A percentile compares a stretch with the other conserved stretches of the same genome.
Evolutionary conservation across 768 basidiomycete species (phyloP).

Genomic region (Leccinum subtestaceum): DNA sequence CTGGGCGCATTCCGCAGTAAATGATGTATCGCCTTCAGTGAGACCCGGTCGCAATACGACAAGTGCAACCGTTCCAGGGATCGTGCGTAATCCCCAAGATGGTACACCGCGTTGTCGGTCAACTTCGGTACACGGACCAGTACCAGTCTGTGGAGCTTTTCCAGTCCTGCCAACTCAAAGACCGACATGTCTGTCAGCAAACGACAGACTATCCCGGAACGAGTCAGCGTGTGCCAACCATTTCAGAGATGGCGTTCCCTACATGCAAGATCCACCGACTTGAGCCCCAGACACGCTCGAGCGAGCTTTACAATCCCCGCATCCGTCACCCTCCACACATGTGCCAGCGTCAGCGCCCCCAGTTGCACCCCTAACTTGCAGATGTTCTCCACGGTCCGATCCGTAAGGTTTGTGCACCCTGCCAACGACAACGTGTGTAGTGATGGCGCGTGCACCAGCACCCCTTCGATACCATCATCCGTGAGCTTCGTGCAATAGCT

Average conservation of each 20-base stretch:
- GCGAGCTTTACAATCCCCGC: constrained; percentile 64
- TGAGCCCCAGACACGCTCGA: constrained; percentile 66
- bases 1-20: constrained; percentile 57
- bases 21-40: constrained; percentile 71
- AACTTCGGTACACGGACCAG: constrained; percentile 78
- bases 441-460: constrained; percentile 71
- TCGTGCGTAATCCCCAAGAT: constrained; percentile 69
- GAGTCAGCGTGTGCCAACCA: constrained; percentile 12
- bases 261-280: constrained; percentile 88
- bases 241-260: constrained; percentile 29
- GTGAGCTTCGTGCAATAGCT: constrained; percentile 66
- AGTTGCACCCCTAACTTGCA: constrained; percentile 70
- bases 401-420: constrained; percentile 74
- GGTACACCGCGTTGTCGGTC: constrained; percentile 80
- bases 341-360: constrained; percentile 77
- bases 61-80: constrained; percentile 79
- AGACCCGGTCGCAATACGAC: constrained; percentile 81
- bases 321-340: constrained; percentile 81
- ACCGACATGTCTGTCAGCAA: constrained; percentile 83
- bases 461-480: constrained; percentile 72
- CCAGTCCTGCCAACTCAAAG: constrained; percentile 71
- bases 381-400: constrained; percentile 65
- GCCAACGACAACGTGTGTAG: constrained; percentile 76
- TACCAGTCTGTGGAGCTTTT: constrained; percentile 70
- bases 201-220: constrained; percentile 59